These are phyloP conservation scores for Cladosporium phlei DNA, from an alignment of 2,329 filamentous ascomycete genomes.

Conservation along the genomic window DNA sequence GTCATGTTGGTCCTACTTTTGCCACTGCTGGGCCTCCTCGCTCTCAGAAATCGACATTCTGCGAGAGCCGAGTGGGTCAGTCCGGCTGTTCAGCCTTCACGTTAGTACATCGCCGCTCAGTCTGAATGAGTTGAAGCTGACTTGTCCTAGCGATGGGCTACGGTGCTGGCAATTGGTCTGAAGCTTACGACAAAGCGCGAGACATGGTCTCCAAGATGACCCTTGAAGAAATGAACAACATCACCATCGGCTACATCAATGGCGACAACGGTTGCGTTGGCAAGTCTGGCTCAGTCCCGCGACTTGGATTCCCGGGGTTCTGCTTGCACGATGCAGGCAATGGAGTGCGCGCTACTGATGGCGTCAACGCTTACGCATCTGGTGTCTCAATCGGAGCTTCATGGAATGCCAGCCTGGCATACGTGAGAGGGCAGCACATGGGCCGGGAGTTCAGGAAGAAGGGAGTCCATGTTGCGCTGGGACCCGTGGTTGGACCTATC, in stretches of 20 bases:
- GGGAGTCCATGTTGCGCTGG: slow-evolving; percentile 61
- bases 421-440: slow-evolving; percentile 50
- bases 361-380: slow-evolving; percentile 40
- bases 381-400: slow-evolving; percentile 41
- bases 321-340: slow-evolving; percentile 41
- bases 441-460: slow-evolving; percentile 51
- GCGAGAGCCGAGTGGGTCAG: slow-evolving; percentile 25
- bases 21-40: slow-evolving; percentile 28
- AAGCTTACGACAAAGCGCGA: slow-evolving; percentile 29
- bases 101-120: not conserved
- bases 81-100: slow-evolving; percentile 29
- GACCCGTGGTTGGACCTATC: slow-evolving; percentile 63
- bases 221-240: slow-evolving; percentile 34
- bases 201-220: slow-evolving; percentile 33
- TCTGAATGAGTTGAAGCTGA: slow-evolving; percentile 1
- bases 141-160: slow-evolving; percentile 23
- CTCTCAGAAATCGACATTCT: slow-evolving; percentile 20
- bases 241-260: slow-evolving; percentile 31
- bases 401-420: slow-evolving; percentile 53
- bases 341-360: slow-evolving; percentile 40
- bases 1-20: slow-evolving; percentile 24
- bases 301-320: slow-evolving; percentile 37
- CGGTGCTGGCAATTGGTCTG: slow-evolving; percentile 31
- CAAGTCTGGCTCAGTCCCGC: slow-evolving; percentile 31
- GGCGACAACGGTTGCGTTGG: slow-evolving; percentile 34